Percentiles rank a stretch among this genome's conserved stretches.
phyloP scores from a whole-genome alignment of 192 early-diverging fungal species.

The Backusella parvicylindrica region DNA sequence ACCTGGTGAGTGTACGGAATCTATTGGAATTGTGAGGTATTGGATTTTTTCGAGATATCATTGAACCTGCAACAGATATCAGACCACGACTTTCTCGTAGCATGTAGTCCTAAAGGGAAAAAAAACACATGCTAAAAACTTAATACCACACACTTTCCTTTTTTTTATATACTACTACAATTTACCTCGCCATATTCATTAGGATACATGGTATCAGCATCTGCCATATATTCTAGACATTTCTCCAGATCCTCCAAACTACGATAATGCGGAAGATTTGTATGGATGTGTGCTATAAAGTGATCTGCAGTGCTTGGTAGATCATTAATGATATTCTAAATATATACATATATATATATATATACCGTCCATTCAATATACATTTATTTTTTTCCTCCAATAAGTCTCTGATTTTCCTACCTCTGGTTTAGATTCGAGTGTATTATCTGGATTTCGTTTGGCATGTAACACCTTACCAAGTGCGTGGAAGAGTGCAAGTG shows the following conservation, averaged over 20 bases:
- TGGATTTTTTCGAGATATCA: not conserved
- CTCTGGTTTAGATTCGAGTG: not conserved
- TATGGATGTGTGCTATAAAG: not conserved
- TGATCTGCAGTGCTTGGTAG: not conserved
- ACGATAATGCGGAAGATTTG: not conserved
- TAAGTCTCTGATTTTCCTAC: no score
- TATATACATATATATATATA: no score
- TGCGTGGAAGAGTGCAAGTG: not conserved
- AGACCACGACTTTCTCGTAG: not conserved
- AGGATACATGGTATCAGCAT: not conserved
- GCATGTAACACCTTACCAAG: conserved; percentile 6
- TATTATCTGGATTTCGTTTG: not conserved
- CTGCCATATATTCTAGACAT: not conserved
- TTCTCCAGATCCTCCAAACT: not conserved
- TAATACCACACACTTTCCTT: not conserved
- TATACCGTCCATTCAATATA: no score
- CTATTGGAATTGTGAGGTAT: not conserved
- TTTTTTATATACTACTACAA: not conserved
- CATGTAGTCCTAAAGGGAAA: not conserved
- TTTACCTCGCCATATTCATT: not conserved
- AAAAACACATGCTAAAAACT: no score
- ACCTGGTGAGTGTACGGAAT: not conserved
- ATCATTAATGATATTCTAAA: not conserved
- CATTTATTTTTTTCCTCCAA: no score
- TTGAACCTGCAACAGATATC: not conserved